Evolutionary conservation across 352 stramenopile species (phyloP), one percentile per base, ranked within the genome.

Genomic region (Albugo laibachii): DNA sequence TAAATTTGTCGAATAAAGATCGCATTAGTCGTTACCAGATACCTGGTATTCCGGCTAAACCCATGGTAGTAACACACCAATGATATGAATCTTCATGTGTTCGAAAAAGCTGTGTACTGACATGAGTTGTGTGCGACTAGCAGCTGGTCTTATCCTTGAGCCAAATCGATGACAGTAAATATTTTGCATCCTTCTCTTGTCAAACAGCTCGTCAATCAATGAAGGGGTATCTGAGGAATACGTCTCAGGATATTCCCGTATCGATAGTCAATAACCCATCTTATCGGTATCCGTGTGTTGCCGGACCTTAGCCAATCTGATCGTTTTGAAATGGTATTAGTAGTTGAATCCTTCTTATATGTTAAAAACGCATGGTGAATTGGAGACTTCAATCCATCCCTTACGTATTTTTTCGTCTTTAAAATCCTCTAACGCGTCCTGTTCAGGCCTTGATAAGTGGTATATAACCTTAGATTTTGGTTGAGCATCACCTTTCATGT

Each of bases 11-110:
- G 15, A 75, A 66, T 0, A 65, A 40, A 2, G 47, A 18, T 15
- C 54, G 55, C 61, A 68, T 68, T 2, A 66, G 41, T 15, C 56
- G 58, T 11, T 56, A 63, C 61, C 56, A 74, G 5, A 59, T 50
- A 19, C 56, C 54, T 10, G 56, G 56, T 57, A 70, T 75, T 31
- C 61, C 58, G 18, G 44, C 41, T 8, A 74, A 16, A 18, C 61
- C 56, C 56, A 74, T 66, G 13, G 58, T 60, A 13, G 58, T 56
- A 13, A 74, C 58, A 52, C 50, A 65, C 60, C 60, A 69, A 36
- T 73, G 57, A 52, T 65, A 66, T 10, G 54, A 66, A 41, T 69
- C 57, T 1, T 45, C 47, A 31, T 56, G 19, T 0, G 51, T 59
- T 4, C 60, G 43, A n/a, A 36, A 67, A 73, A 6, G 60, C 57